Conservation (phyloP, 306 rosid genomes). For the Cucurbita maxima region DNA sequence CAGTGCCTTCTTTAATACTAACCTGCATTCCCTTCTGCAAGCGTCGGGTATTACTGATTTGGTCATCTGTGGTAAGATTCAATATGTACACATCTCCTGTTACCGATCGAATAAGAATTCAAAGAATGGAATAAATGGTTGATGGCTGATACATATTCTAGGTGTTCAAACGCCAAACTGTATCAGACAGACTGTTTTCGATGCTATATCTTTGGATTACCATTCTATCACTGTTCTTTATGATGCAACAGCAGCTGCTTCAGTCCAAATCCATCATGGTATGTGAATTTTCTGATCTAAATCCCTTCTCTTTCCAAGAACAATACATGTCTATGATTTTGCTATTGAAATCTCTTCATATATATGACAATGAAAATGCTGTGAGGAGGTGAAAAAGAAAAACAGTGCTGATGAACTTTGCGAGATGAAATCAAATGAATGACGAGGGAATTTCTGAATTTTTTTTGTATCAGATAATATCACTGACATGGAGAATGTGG, state of each 20-base stretch:
- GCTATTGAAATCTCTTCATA: not conserved
- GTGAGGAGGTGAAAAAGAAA: not conserved
- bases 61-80: constrained; percentile 47
- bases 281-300: constrained; percentile 4
- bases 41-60: constrained; percentile 43
- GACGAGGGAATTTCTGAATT: not conserved
- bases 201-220: constrained; percentile 78
- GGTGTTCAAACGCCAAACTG: constrained; percentile 98
- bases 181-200: constrained; percentile 79
- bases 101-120: not conserved
- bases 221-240: constrained; percentile 44
- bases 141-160: constrained; percentile 5
- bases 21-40: constrained; percentile 63
- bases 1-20: constrained; percentile 81
- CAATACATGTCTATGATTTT: not conserved
- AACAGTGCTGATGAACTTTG: not conserved
- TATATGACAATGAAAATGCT: not conserved
- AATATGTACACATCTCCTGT: not conserved
- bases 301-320: not conserved
- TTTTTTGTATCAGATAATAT: constrained; percentile 49
- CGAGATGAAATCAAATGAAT: not conserved
- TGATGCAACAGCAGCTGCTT: constrained; percentile 91
- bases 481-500: constrained; percentile 66
- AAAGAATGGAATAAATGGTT: not conserved
- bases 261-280: constrained; percentile 60